Percentiles rank a stretch among this genome's conserved stretches.
Evolutionary conservation across 2,329 filamentous ascomycete genomes (phyloP).

Genomic region (Cladosporium sp.): DNA sequence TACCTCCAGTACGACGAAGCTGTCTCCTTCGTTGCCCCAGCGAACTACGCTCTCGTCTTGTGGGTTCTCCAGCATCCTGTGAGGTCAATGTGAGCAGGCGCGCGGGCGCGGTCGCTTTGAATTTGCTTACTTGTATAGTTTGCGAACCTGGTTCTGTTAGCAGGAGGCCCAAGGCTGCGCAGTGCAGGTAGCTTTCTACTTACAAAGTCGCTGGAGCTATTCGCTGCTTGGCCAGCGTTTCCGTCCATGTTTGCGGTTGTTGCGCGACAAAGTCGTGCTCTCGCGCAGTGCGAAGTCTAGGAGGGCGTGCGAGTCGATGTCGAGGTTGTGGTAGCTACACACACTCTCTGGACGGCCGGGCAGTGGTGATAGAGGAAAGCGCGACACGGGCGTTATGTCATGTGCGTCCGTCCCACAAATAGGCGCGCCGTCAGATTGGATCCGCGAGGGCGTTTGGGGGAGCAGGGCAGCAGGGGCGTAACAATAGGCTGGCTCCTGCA

Average conservation of each 20-base stretch:
- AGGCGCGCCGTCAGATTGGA: conserved; percentile 16
- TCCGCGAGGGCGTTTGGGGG: neutral
- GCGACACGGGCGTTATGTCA: conserved; percentile 24
- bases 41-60: conserved; percentile 88
- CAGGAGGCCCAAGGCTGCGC: neutral
- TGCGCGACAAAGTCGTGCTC: conserved; percentile 2
- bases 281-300: conserved; percentile 18
- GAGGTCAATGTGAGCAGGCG: conserved; percentile 9
- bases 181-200: conserved; percentile 45
- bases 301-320: conserved; percentile 14
- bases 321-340: conserved; percentile 21
- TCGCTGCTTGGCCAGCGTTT: conserved; percentile 53
- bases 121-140: conserved; percentile 87
- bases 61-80: conserved; percentile 93
- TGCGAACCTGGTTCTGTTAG: conserved; percentile 71
- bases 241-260: conserved; percentile 43
- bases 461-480: neutral
- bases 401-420: conserved; percentile 19
- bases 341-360: conserved; percentile 18
- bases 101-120: conserved; percentile 13
- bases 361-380: conserved; percentile 16
- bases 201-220: conserved; percentile 95
- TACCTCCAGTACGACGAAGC: conserved; percentile 97
- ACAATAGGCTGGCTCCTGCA: conserved; percentile 8
- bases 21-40: conserved; percentile 93